A percentile compares a stretch with the other conserved stretches of the same genome.
Evolutionary conservation across 192 early-diverging fungal species (phyloP).

Genomic region (Podila epicladia): DNA sequence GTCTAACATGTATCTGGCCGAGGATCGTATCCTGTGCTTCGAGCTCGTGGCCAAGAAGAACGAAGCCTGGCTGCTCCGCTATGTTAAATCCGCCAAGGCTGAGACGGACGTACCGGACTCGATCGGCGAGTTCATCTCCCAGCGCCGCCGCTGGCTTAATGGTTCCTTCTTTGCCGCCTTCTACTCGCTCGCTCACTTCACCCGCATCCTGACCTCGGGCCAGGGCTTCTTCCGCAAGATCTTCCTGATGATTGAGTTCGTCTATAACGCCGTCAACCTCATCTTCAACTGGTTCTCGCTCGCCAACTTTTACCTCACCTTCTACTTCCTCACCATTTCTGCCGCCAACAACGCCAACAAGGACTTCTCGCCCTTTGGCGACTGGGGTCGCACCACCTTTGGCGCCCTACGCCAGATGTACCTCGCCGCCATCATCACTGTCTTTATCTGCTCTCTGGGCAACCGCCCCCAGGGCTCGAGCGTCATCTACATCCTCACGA

Average conservation of each 20-base stretch:
- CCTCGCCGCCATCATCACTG: constrained; percentile 74
- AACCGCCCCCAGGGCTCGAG: constrained; percentile 90
- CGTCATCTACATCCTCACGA: constrained; percentile 69
- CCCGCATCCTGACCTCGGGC: constrained; percentile 71
- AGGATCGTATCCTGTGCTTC: constrained; percentile 95
- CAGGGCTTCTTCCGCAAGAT: constrained; percentile 75
- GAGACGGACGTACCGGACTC: constrained; percentile 94
- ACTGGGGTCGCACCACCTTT: constrained; percentile 67
- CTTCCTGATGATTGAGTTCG: constrained; percentile 73
- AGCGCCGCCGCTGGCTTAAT: constrained; percentile 92
- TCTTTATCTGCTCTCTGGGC: constrained; percentile 84
- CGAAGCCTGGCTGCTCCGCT: constrained; percentile 80
- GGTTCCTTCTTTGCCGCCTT: constrained; percentile 90
- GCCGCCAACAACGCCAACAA: not conserved
- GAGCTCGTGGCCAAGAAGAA: constrained; percentile 88
- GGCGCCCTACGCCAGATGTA: constrained; percentile 75
- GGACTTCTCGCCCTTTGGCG: constrained; percentile 59
- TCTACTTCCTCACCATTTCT: constrained; percentile 73
- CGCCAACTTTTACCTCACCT: constrained; percentile 80
- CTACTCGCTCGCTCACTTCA: constrained; percentile 79
- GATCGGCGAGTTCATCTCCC: constrained; percentile 89
- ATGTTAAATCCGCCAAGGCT: constrained; percentile 87
- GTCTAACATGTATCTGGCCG: constrained; percentile 80
- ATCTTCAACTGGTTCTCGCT: constrained; percentile 89
- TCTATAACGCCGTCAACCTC: constrained; percentile 81